These are phyloP conservation scores for Coprinopsis strossmayeri DNA, from an alignment of 768 basidiomycete species.

Conservation along the genomic window DNA sequence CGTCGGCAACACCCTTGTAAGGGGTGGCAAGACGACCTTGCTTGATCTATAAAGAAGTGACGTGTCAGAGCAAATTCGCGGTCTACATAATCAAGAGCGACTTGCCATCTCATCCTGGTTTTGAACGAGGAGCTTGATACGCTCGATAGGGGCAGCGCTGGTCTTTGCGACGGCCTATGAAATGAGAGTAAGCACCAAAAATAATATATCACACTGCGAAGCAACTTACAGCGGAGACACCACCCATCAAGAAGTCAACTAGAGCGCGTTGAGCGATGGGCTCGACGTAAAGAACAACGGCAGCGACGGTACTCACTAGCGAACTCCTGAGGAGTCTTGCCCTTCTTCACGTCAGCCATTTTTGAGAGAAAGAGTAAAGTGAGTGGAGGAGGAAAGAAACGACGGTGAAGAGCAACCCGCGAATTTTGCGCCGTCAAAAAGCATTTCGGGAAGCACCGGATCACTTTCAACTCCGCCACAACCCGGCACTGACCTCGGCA, in stretches of 20 bases:
- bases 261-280: constrained; percentile 13
- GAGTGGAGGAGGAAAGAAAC: constrained; percentile 37
- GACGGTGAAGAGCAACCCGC: constrained; percentile 28
- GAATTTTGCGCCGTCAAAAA: constrained; percentile 42
- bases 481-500: constrained; percentile 20
- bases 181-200: constrained; percentile 13
- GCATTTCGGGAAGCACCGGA: constrained; percentile 43
- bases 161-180: constrained; percentile 95
- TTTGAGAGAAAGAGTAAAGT: constrained; percentile 36
- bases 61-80: constrained; percentile 24
- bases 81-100: constrained; percentile 7
- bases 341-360: constrained; percentile 83
- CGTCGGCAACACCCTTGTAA: constrained; percentile 95
- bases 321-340: constrained; percentile 90
- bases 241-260: constrained; percentile 97
- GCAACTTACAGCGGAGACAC: constrained; percentile 77
- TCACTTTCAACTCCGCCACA: constrained; percentile 36
- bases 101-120: constrained; percentile 99
- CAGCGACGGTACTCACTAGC: constrained; percentile 45
- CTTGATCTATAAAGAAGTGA: constrained; percentile 70
- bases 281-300: constrained; percentile 14
- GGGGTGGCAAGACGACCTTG: constrained; percentile 95
- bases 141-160: constrained; percentile 98
- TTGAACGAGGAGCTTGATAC: constrained; percentile 97
- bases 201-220: not conserved